A percentile compares a stretch with the other conserved stretches of the same genome.
Conservation (phyloP, 2,329 filamentous ascomycete genomes). For the Didymella pomorum region DNA sequence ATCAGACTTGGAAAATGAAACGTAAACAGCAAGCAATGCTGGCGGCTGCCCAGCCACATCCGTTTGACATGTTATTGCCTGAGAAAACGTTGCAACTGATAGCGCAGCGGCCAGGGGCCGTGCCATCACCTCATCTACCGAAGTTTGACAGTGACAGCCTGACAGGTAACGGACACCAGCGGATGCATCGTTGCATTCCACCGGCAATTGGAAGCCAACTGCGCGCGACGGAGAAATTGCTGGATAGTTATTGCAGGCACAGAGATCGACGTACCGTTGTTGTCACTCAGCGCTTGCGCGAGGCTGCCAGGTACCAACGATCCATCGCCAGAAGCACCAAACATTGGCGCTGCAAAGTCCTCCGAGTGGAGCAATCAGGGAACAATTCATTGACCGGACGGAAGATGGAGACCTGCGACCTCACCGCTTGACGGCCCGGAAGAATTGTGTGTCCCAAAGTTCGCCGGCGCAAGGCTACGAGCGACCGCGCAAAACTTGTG, state of each 20-base stretch:
- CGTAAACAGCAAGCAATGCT: constrained; percentile 14
- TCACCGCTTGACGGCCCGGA: constrained; percentile 5
- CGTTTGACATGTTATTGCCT: constrained; percentile 10
- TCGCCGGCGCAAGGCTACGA: constrained; percentile 15
- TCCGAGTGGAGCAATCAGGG: background rate
- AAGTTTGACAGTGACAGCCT: constrained; percentile 13
- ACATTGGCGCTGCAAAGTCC: background rate
- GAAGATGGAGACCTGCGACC: constrained; percentile 1
- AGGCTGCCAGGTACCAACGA: background rate
- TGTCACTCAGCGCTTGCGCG: constrained; percentile 2
- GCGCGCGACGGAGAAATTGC: constrained; percentile 3
- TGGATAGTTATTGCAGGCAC: constrained; percentile 3
- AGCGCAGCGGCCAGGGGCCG: constrained; percentile 13
- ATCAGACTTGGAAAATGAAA: constrained; percentile 9
- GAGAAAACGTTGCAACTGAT: constrained; percentile 8
- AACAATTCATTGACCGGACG: constrained; percentile 7
- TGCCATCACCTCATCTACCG: constrained; percentile 17
- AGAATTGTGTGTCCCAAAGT: background rate
- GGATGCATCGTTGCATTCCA: constrained; percentile 5
- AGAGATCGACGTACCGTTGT: background rate
- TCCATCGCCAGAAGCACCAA: background rate
- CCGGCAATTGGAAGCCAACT: constrained; percentile 3
- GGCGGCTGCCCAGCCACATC: constrained; percentile 10
- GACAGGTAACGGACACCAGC: constrained; percentile 18
- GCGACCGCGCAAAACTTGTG: constrained; percentile 12